Evolutionary conservation across 2,329 filamentous ascomycete genomes (phyloP).

Genomic region (Daldinia sp.): DNA sequence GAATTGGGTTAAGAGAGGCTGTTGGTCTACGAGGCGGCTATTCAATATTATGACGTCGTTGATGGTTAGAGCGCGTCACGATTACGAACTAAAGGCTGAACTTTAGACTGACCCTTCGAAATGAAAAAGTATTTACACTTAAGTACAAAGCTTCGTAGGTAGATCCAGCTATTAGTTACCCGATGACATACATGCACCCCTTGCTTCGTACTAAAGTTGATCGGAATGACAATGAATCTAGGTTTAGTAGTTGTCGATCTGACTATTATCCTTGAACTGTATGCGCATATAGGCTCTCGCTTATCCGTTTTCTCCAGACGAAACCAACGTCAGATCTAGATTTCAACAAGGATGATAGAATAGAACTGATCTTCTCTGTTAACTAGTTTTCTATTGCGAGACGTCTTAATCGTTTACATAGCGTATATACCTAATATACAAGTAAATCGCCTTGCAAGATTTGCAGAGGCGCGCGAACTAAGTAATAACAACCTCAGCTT

Average conservation of each 20-base stretch:
- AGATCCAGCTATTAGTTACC: not conserved
- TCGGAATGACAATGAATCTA: not conserved
- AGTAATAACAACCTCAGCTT: not conserved
- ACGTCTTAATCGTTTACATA: conserved; percentile 28
- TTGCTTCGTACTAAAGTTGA: not conserved
- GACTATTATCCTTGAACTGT: not conserved
- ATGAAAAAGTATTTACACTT: not conserved
- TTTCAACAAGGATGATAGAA: no score
- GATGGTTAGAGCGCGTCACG: conserved; percentile 35
- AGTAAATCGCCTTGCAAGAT: conserved; percentile 9
- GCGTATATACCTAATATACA: conserved; percentile 7
- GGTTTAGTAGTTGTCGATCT: not conserved
- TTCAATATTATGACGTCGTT: conserved; percentile 38
- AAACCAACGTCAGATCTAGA: not conserved
- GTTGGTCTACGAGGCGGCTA: conserved; percentile 17
- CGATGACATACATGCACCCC: not conserved
- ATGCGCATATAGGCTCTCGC: conserved; percentile 3
- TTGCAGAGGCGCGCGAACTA: not conserved
- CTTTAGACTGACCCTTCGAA: not conserved
- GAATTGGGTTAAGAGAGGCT: conserved; percentile 13
- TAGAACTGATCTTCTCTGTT: conserved; percentile 1
- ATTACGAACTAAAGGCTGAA: conserved; percentile 32
- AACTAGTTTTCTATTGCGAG: conserved; percentile 25
- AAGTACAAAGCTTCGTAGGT: not conserved
- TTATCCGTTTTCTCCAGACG: not conserved